phyloP scores from a whole-genome alignment of 805 yeast genomes.

The Peterozyma toletana region DNA sequence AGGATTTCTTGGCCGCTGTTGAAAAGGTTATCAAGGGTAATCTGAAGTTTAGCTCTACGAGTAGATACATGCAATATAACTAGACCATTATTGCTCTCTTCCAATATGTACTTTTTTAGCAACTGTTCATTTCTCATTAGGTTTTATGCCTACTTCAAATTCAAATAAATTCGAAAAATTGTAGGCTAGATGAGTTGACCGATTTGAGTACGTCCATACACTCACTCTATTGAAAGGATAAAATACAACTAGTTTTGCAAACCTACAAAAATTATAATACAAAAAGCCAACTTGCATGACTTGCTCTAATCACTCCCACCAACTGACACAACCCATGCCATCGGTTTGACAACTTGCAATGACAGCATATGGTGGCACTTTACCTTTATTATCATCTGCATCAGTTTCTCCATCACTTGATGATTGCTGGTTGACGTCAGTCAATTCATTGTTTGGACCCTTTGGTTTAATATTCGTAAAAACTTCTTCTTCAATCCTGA shows the following conservation, averaged over 20 bases:
- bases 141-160: too few relatives aligned
- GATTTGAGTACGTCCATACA: too few relatives aligned
- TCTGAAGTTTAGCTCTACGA: conserved; percentile 93
- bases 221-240: too few relatives aligned
- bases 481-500: conserved; percentile 83
- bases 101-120: too few relatives aligned
- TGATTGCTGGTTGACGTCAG: conserved; percentile 10
- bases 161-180: too few relatives aligned
- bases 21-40: conserved; percentile 98
- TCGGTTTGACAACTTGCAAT: conserved; percentile 90
- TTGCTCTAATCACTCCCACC: conserved; percentile 70
- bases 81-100: conserved; percentile 21
- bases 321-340: conserved; percentile 92
- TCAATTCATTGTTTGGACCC: conserved; percentile 49
- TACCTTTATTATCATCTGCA: conserved; percentile 28
- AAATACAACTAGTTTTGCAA: too few relatives aligned
- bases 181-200: too few relatives aligned
- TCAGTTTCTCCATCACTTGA: conserved; percentile 13
- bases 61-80: conserved; percentile 98
- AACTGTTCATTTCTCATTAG: too few relatives aligned
- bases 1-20: conserved; percentile 95
- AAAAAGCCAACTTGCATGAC: too few relatives aligned
- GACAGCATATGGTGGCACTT: conserved; percentile 75
- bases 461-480: conserved; percentile 81
- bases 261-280: too few relatives aligned